Base-by-base conservation (phyloP, 2,329 filamentous ascomycete species). In the Bipolaris gigantea region DNA sequence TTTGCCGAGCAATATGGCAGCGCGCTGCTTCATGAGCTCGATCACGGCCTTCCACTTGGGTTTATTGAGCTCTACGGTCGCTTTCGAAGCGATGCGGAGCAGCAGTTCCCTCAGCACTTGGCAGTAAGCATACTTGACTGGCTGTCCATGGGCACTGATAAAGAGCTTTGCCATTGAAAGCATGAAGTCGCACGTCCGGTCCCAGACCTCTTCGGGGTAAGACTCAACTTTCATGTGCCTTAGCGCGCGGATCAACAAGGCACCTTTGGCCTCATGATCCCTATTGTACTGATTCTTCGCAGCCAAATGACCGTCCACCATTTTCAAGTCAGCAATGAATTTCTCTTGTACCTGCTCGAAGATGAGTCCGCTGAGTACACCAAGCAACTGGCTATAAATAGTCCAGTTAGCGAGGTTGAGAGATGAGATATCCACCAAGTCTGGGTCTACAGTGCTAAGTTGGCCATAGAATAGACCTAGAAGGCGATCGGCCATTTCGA, bases 401-500 rank as follows among this genome's bases (percentile, higher is more conserved):
- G 90, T 89, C 93, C 93, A 99, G 67, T 99, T 99, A 13, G 94
- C 90, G 75, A 94, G 86, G 61, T 92, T 91, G 21, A 97, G 79
- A 0, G 90, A 87, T 0, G 92, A 96, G 8, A 87, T 80, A 57
- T 86, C 80, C 3, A 93, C 79, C 66, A 92, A 86, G 7, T 96
- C 91, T 0, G 89, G 86, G 56, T 97, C 92, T 7, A 92, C 89
- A 41, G 88, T 89, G 69, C 92, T 95, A 9, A 99, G 81, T 73
- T 97, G 94, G n/a, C 88, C 88, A 73, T 97, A 99, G 50, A 99
- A 96, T 56, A 99, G 96, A 59, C 88, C 90, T 71, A 97, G 93
- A 4, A 99, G 81, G 63, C 95, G 93, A 57, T 94, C 90, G 56
- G 95, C 92, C 85, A 97, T 96, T 63, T 97, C 93, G 1, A 86